phyloP scores from a whole-genome alignment of 495 filamentous ascomycete genomes.

The Penicillium arizonense region DNA sequence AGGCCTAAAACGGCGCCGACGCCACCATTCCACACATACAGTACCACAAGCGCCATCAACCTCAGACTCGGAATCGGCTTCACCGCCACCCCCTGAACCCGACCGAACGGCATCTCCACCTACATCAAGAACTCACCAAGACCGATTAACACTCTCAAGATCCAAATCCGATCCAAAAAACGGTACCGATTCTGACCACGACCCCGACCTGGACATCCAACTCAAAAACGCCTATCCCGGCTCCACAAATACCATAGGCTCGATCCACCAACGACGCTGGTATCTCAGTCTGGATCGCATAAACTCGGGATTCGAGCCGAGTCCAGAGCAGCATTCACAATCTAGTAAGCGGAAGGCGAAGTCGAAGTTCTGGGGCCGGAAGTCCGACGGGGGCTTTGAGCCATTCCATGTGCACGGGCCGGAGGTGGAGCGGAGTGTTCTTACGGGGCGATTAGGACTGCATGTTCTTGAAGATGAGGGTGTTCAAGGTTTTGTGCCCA shows the following conservation, averaged over 20 bases:
- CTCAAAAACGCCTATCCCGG: constrained; percentile 63
- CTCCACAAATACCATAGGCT: constrained; percentile 59
- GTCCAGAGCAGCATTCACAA: too few species aligned
- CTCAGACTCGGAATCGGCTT: constrained; percentile 15
- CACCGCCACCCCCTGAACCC: background rate
- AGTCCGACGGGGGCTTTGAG: constrained; percentile 34
- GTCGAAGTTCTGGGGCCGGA: constrained; percentile 17
- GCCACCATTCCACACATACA: background rate
- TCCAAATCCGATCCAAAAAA: background rate
- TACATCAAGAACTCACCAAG: background rate
- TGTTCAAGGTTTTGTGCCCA: constrained; percentile 50
- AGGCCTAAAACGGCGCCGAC: constrained; percentile 30
- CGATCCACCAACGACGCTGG: constrained; percentile 64
- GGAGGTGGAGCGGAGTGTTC: constrained; percentile 58
- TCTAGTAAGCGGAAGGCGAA: too few species aligned
- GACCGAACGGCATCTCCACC: too few species aligned
- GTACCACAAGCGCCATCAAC: constrained; percentile 14
- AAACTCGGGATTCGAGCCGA: constrained; percentile 51
- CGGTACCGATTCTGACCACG: constrained; percentile 14
- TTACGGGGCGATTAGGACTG: constrained; percentile 55
- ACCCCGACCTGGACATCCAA: constrained; percentile 50
- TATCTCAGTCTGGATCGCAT: constrained; percentile 55
- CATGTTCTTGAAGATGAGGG: constrained; percentile 60
- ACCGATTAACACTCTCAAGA: background rate
- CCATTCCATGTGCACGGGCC: constrained; percentile 59